Evolutionary conservation across 768 basidiomycete species (phyloP).

Genomic region (Pleurotus tuber-regium): DNA sequence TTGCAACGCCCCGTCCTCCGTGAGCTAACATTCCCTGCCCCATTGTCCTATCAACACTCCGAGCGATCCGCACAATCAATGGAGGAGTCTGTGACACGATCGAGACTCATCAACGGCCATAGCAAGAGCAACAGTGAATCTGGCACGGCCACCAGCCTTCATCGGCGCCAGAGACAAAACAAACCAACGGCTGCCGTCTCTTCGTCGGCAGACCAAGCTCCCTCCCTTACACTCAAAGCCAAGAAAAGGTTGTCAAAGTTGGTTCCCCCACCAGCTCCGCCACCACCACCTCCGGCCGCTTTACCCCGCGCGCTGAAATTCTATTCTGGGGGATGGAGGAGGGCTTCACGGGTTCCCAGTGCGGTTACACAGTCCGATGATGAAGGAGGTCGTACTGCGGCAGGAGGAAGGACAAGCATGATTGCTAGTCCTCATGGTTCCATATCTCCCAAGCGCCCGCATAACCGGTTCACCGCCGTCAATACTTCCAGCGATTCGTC

Average conservation of each 20-base stretch:
- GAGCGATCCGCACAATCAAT: slow-evolving; percentile 6
- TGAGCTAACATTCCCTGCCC: slow-evolving; percentile 74
- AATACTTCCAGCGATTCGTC: slow-evolving; percentile 50
- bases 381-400: slow-evolving; percentile 20
- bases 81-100: neutral
- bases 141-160: slow-evolving; percentile 15
- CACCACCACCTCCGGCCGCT: slow-evolving; percentile 42
- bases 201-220: slow-evolving; percentile 24
- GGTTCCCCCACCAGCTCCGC: neutral
- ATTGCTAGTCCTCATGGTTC: neutral
- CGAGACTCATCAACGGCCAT: neutral
- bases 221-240: slow-evolving; percentile 29
- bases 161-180: slow-evolving; percentile 4
- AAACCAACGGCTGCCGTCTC: slow-evolving; percentile 1
- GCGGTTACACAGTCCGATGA: slow-evolving; percentile 34
- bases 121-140: neutral
- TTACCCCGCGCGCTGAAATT: slow-evolving; percentile 44
- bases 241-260: slow-evolving; percentile 3
- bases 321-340: slow-evolving; percentile 52
- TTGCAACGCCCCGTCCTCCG: slow-evolving; percentile 33
- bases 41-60: slow-evolving; percentile 47
- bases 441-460: slow-evolving; percentile 30
- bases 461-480: slow-evolving; percentile 39
- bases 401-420: neutral
- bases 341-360: slow-evolving; percentile 22